These are phyloP conservation scores for Lasiodiplodia theobromae DNA, from an alignment of 2,329 filamentous ascomycete species.

Conservation along the genomic window DNA sequence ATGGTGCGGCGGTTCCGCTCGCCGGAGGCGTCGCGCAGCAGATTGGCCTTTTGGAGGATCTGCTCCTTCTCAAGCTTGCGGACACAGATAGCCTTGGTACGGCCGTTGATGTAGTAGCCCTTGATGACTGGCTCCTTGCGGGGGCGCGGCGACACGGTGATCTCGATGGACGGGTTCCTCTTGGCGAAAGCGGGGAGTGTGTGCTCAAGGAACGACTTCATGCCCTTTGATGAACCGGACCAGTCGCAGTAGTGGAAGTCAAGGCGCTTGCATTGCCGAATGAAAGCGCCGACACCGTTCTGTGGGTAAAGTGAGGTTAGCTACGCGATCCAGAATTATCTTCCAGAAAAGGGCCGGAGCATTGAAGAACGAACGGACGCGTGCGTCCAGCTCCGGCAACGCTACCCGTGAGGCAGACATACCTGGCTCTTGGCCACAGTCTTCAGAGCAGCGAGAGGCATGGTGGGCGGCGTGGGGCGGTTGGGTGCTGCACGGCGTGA, in stretches of 20 bases:
- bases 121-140: constrained; percentile 86
- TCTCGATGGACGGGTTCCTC: constrained; percentile 86
- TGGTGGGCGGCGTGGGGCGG: constrained; percentile 40
- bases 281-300: constrained; percentile 97
- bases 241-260: constrained; percentile 98
- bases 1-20: constrained; percentile 70
- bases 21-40: constrained; percentile 76
- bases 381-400: neutral
- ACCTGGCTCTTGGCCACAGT: constrained; percentile 65
- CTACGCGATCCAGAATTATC: neutral
- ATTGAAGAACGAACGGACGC: neutral
- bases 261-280: constrained; percentile 94
- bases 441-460: constrained; percentile 59
- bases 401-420: constrained; percentile 35
- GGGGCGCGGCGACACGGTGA: constrained; percentile 89
- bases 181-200: constrained; percentile 79
- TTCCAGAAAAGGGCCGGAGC: too few relatives aligned
- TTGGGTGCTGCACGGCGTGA: constrained; percentile 12
- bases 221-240: constrained; percentile 89
- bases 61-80: constrained; percentile 82
- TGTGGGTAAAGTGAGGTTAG: constrained; percentile 49
- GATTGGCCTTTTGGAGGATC: constrained; percentile 78
- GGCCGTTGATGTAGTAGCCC: constrained; percentile 92
- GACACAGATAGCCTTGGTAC: constrained; percentile 85
- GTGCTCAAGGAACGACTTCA: constrained; percentile 93